Base-by-base conservation (phyloP, 106 monocot species). In the Platanthera zijinensis region DNA sequence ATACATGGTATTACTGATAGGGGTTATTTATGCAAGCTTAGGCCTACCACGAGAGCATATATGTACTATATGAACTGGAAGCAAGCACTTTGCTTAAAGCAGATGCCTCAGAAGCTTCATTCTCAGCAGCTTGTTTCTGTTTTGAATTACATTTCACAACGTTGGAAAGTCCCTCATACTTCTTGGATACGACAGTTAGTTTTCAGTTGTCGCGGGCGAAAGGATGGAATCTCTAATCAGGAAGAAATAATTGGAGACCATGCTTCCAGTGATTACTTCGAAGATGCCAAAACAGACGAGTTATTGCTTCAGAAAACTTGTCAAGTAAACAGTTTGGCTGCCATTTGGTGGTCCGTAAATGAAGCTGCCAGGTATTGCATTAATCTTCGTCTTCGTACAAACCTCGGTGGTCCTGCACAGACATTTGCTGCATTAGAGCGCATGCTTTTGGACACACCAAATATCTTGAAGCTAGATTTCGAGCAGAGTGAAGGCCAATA, bases 391-490 rank as follows among this genome's bases (percentile, higher is more conserved):
- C 94, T 99, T 68, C 87, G 99, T 80, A 99, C 99, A 50, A 92
- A 92, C 71, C 86, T 92, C 76, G 99, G 99, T 80, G 92, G 99
- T 15, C 92, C 99, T 0, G 81, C 97, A 11, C 94, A 92, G 62
- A 99, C 99, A 68, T 99, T 99, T 91, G 99, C 99, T 77, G 89
- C 94, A 78, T 84, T 99, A 22, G 99, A 99, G 73, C 91, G 92
- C 57, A 99, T 99, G 99, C 94, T 99, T 81, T 80, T 94, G 56
- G 99, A 94, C 52, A 76, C 94, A 69, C 82, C 99, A 56, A 87
- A 90, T 84, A 69, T 88, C 53, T 71, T 94, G 22, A 57, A 84
- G 39, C 56, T 82, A 47, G 90, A 99, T 59, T 76, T 81, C 71
- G 93, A 86, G 56, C 91, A 87, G 62, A 81, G 74, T 76, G 87